A percentile compares a stretch with the other conserved stretches of the same genome.
phyloP scores from a whole-genome alignment of 192 early-diverging fungal species.

The Anaeromyces robustus region DNA sequence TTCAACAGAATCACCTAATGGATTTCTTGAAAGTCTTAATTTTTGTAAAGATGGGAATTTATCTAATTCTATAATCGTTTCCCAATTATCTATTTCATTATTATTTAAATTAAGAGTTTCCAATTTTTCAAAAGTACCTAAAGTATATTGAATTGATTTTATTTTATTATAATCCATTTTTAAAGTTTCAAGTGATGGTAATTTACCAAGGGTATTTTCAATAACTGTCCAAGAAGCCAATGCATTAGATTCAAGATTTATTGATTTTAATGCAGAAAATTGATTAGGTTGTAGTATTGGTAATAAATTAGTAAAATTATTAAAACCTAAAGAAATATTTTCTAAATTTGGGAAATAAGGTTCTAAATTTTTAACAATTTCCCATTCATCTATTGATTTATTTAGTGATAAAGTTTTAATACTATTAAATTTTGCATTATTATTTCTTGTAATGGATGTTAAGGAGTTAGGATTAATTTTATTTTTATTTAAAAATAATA shows the following conservation, averaged over 20 bases:
- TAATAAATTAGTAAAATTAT: slow-evolving; percentile 6
- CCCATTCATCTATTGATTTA: slow-evolving; percentile 15
- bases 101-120: neutral
- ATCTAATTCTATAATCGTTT: neutral
- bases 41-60: neutral
- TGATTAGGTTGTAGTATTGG: neutral
- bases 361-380: slow-evolving; percentile 8
- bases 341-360: slow-evolving; percentile 11
- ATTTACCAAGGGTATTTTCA: neutral
- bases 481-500: slow-evolving; percentile 20
- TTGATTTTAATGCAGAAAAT: slow-evolving; percentile 9
- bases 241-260: slow-evolving; percentile 20
- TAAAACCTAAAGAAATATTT: slow-evolving; percentile 24
- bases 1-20: neutral
- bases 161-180: neutral
- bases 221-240: slow-evolving; percentile 17
- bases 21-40: neutral
- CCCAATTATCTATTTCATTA: neutral
- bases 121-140: neutral
- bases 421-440: slow-evolving; percentile 4
- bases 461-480: neutral
- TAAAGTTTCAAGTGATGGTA: neutral
- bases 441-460: neutral
- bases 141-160: neutral
- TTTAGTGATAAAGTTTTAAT: slow-evolving; percentile 15